phyloP scores from a whole-genome alignment of 305 asterid species.

The Stenogyne calaminthoides region DNA sequence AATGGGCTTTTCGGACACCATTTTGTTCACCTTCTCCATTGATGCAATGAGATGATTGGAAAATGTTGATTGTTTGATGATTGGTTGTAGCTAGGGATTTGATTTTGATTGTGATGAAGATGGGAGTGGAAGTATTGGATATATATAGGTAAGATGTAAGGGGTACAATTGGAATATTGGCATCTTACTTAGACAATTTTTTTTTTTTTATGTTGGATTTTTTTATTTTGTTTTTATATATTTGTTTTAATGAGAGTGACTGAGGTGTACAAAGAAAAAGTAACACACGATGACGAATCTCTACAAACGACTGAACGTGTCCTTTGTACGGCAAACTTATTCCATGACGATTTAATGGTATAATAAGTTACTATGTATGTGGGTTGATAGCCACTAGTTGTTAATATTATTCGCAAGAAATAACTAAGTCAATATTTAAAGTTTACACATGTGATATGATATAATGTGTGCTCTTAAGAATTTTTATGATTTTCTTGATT shows the following conservation, averaged over 20 bases:
- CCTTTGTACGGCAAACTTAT: conserved; percentile 38
- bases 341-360: conserved; percentile 18
- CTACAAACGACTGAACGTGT: conserved; percentile 39
- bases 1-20: conserved; percentile 66
- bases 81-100: conserved; percentile 5
- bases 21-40: conserved; percentile 40
- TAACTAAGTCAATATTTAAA: conserved; percentile 6
- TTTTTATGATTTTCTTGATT: conserved; percentile 14
- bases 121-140: conserved; percentile 28
- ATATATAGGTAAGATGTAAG: conserved; percentile 32
- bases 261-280: conserved; percentile 29
- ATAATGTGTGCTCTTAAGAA: neutral
- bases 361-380: too few relatives aligned
- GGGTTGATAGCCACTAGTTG: neutral
- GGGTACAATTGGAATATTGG: conserved; percentile 26
- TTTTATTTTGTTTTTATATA: neutral
- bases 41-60: neutral
- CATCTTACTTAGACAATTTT: neutral
- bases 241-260: conserved; percentile 30
- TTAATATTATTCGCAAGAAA: neutral
- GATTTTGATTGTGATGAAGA: conserved; percentile 42
- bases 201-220: neutral
- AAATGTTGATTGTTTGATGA: conserved; percentile 1
- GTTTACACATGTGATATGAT: conserved; percentile 13
- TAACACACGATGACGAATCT: conserved; percentile 39